Evolutionary conservation across 495 filamentous ascomycete species (phyloP).

Genomic region (Hyaloscypha hepaticicola): DNA sequence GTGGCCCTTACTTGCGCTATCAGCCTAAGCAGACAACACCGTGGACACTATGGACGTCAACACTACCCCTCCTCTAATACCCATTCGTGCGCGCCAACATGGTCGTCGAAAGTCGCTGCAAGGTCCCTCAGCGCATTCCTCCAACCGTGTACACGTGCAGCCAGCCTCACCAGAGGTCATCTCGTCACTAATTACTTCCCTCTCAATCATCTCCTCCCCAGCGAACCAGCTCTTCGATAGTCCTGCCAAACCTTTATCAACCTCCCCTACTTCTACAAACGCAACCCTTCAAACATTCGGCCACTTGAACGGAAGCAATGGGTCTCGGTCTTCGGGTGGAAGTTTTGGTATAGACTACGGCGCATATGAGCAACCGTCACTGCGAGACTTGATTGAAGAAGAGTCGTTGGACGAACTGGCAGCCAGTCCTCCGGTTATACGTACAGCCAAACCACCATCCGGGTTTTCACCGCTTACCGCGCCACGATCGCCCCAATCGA

Average conservation of each 20-base stretch:
- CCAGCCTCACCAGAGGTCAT: constrained; percentile 91
- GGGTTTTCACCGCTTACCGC: constrained; percentile 69
- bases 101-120: constrained; percentile 39
- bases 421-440: constrained; percentile 77
- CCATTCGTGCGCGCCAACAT: constrained; percentile 37
- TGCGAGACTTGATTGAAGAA: constrained; percentile 64
- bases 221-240: constrained; percentile 72
- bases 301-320: constrained; percentile 18
- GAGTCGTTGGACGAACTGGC: constrained; percentile 56
- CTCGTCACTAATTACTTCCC: constrained; percentile 86
- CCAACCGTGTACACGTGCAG: constrained; percentile 47
- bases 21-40: constrained; percentile 7
- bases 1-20: constrained; percentile 14
- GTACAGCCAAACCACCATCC: constrained; percentile 80
- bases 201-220: constrained; percentile 81
- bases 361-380: constrained; percentile 48
- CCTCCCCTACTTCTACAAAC: constrained; percentile 28
- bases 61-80: constrained; percentile 34
- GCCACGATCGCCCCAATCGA: constrained; percentile 49
- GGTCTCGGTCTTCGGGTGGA: constrained; percentile 40
- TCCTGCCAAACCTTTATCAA: constrained; percentile 36
- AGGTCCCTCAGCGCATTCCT: constrained; percentile 35
- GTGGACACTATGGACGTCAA: constrained; percentile 18
- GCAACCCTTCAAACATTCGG: constrained; percentile 22
- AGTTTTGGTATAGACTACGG: constrained; percentile 75